phyloP scores from a whole-genome alignment of 75 land plant species.

The Pinus taeda region DNA sequence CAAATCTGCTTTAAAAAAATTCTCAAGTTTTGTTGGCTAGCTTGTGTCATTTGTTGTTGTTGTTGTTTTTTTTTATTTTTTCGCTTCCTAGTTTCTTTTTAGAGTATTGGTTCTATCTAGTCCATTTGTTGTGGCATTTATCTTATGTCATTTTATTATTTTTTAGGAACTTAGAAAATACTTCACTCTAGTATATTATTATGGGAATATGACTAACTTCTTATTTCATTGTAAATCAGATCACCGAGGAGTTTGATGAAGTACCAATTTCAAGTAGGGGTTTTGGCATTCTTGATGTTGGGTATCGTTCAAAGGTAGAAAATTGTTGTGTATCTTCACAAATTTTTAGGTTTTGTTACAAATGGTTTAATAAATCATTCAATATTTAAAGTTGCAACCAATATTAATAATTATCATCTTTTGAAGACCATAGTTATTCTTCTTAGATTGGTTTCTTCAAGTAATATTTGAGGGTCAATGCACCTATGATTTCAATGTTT shows the following conservation, averaged over 20 bases:
- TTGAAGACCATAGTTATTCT: too few relatives aligned
- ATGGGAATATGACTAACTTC: not conserved
- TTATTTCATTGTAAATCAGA: conserved; percentile 34
- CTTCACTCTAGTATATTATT: not conserved
- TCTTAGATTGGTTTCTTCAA: not conserved
- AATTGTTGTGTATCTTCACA: not conserved
- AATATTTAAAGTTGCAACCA: not conserved
- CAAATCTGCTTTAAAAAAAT: not conserved
- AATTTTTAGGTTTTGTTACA: not conserved
- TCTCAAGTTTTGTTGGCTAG: not conserved
- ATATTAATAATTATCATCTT: too few relatives aligned
- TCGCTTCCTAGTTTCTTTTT: not conserved
- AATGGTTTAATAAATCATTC: not conserved
- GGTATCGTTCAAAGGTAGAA: conserved; percentile 93
- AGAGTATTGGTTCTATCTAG: not conserved
- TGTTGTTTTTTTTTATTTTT: too few relatives aligned
- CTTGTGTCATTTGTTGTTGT: not conserved
- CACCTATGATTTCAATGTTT: too few relatives aligned
- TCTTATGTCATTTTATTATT: not conserved
- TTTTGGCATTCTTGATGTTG: conserved; percentile 97
- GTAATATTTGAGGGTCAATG: not conserved
- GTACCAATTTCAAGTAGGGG: conserved; percentile 89
- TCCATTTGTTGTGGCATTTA: not conserved
- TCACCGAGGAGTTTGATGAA: conserved; percentile 94
- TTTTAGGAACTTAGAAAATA: not conserved